Evolutionary conservation across 352 stramenopile species (phyloP).

Genomic region (Globisporangium lucens): DNA sequence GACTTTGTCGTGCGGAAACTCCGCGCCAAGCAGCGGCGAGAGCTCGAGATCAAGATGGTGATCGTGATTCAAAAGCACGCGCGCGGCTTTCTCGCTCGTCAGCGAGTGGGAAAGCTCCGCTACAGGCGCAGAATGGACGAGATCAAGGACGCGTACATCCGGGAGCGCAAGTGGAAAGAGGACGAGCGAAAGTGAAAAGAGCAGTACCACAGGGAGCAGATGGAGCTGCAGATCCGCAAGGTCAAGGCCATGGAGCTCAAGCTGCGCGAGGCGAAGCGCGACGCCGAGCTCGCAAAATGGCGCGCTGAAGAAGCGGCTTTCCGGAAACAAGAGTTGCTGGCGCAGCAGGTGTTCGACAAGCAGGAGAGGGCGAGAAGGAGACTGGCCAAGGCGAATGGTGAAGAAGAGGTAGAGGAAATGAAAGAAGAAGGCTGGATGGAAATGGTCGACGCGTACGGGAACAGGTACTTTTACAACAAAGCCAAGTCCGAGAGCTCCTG

Average conservation of each 20-base stretch:
- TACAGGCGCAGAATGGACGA: conserved; percentile 36
- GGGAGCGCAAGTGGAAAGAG: conserved; percentile 54
- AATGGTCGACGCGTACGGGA: conserved; percentile 39
- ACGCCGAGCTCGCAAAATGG: conserved; percentile 54
- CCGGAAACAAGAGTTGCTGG: conserved; percentile 37
- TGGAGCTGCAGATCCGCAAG: conserved; percentile 48
- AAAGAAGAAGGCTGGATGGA: conserved; percentile 27
- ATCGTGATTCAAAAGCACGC: conserved; percentile 32
- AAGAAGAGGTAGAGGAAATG: not conserved
- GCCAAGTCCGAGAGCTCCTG: conserved; percentile 47
- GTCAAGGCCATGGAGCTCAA: conserved; percentile 40
- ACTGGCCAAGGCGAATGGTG: not conserved
- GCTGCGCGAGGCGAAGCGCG: conserved; percentile 57
- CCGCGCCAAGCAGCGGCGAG: conserved; percentile 26
- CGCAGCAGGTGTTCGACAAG: conserved; percentile 29
- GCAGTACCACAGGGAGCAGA: conserved; percentile 55
- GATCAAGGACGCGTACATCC: conserved; percentile 55
- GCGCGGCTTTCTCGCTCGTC: conserved; percentile 35
- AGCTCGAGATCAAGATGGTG: conserved; percentile 32
- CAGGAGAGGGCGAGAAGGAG: conserved; percentile 13
- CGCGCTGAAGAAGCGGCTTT: conserved; percentile 45
- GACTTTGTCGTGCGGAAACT: conserved; percentile 39
- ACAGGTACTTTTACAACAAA: conserved; percentile 69
- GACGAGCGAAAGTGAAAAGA: conserved; percentile 50
- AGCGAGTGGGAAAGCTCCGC: conserved; percentile 24